Evolutionary conservation across 2,329 filamentous ascomycete species (phyloP), one percentile per base, ranked within the genome.

Genomic region (Aspergillus sp.): DNA sequence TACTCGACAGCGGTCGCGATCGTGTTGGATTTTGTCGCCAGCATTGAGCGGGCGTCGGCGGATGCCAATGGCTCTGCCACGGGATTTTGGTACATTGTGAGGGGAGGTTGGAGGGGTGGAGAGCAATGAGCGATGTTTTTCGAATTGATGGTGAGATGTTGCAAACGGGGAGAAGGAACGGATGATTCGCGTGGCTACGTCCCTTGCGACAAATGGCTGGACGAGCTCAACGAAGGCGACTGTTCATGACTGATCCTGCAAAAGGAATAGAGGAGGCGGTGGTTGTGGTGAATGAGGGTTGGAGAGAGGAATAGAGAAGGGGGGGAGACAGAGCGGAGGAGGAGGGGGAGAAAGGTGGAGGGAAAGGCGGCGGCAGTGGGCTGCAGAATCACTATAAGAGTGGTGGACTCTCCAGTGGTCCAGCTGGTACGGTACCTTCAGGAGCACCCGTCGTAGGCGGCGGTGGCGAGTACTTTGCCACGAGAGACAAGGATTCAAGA

Each of bases 1-100:
- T 73, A 76, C 53, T 76, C 73, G 57, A 76, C 71, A 55, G 74
- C 65, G 54, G 73, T 70, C 55, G 70, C 65, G 61, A 74, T 68
- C 24, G 69, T 62, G 48, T 64, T 65, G 35, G 64, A 62, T 58
- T 73, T 73, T 53, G 65, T 63, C 58, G 64, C 63, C 59, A 71
- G 59, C 47, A 61, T 58, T 56, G 67, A 65, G 59, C 61, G 60
- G 38, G 64, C 61, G 52, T 70, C 63, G 59, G 67, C 61, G 48
- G 64, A 17, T 8, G 35, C 61, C 61, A 70, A 56, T 56, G 61
- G 61, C 59, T 72, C 65, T 60, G 61, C 60, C 55, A 64, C 56
- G 50, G 65, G 64, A 53, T 61, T 60, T 43, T 67, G 65, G 58
- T 65, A 70, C 70, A 73, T 73, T 53, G 26, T 30, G 26, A 30